Evolutionary conservation across 177 flowering plant species (phyloP).

Genomic region (Telopea speciosissima): DNA sequence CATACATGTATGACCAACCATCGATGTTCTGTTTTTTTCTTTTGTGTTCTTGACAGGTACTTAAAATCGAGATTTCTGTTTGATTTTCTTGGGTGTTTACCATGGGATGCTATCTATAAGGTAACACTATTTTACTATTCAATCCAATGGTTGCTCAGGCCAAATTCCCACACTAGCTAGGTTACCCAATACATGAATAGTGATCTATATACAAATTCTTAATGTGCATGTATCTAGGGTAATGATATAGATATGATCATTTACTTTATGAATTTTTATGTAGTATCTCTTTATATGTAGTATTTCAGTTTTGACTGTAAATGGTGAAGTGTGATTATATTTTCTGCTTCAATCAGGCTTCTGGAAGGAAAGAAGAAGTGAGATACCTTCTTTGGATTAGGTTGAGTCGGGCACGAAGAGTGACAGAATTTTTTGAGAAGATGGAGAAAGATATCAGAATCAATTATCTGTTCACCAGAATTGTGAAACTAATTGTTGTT

Average conservation of each 20-base stretch:
- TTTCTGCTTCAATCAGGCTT: constrained; percentile 27
- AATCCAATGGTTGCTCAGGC: no score
- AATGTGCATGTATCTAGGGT: no score
- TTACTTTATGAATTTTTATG: no score
- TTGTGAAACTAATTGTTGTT: constrained; percentile 60
- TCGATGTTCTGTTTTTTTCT: background rate
- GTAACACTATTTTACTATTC: constrained; percentile 15
- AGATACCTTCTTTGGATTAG: constrained; percentile 74
- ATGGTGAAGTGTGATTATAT: background rate
- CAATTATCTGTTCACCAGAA: constrained; percentile 61
- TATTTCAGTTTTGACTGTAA: no score
- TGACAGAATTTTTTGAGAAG: constrained; percentile 48
- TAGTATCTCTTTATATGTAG: no score
- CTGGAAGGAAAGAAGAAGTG: constrained; percentile 48
- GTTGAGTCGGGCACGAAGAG: constrained; percentile 44
- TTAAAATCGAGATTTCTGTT: constrained; percentile 48
- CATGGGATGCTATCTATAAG: constrained; percentile 69
- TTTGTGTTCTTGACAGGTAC: constrained; percentile 34
- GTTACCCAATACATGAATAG: no score
- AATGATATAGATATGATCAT: no score
- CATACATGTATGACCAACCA: no score
- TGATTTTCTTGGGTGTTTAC: constrained; percentile 63
- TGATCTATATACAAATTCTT: no score
- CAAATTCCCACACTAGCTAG: no score
- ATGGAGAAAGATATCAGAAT: constrained; percentile 67